Evolutionary conservation across 441 rosid species (phyloP).

Genomic region (Euphorbia celastroides): DNA sequence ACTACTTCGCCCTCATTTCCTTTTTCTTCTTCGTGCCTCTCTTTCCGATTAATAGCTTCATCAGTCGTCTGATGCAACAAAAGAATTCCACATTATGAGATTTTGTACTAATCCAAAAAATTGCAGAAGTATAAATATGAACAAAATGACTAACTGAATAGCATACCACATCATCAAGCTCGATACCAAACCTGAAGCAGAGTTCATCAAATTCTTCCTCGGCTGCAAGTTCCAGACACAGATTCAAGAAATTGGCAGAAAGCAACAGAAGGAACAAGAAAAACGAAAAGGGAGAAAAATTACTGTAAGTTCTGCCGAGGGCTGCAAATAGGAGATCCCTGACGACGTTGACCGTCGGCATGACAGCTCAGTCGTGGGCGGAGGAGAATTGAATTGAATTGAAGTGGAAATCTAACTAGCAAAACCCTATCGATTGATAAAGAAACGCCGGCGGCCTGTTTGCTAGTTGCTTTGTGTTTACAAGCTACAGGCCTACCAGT

Average conservation of each 20-base stretch:
- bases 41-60: constrained; percentile 81
- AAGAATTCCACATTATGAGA: neutral
- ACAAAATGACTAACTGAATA: neutral
- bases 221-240: constrained; percentile 22
- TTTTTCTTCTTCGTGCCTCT: constrained; percentile 66
- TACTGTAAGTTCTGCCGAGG: neutral
- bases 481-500: too few species aligned
- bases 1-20: constrained; percentile 58
- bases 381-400: neutral
- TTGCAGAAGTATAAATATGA: neutral
- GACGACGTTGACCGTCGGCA: constrained; percentile 85
- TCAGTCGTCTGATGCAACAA: constrained; percentile 58
- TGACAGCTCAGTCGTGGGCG: constrained; percentile 11
- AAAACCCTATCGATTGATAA: neutral
- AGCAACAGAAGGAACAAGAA: neutral
- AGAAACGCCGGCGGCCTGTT: too few species aligned
- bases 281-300: neutral
- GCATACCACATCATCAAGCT: constrained; percentile 77
- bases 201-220: neutral
- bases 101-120: neutral
- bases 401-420: neutral
- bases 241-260: neutral
- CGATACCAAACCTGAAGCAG: neutral
- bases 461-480: too few species aligned
- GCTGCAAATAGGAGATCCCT: constrained; percentile 23